Percentiles rank a stretch among this genome's conserved stretches.
Evolutionary conservation across 2,329 filamentous ascomycete genomes (phyloP).

Genomic region (Aspergillus ochraceoroseus): DNA sequence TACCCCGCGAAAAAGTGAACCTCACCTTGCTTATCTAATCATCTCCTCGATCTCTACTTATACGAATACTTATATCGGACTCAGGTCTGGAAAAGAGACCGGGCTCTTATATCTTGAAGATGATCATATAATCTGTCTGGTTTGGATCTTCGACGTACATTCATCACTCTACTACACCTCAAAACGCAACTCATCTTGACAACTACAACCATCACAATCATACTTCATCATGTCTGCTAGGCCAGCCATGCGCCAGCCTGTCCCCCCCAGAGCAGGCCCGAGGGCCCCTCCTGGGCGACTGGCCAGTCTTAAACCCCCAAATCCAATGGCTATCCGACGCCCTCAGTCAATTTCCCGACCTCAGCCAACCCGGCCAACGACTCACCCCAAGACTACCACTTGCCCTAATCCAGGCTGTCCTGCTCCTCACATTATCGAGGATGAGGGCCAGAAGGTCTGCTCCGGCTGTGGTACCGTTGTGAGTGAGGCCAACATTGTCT

Average conservation of each 20-base stretch:
- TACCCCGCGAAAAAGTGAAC: too few species aligned
- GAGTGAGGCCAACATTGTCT: conserved; percentile 81
- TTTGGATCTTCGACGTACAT: background rate
- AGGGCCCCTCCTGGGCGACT: conserved; percentile 35
- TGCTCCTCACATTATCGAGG: conserved; percentile 44
- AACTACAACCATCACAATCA: conserved; percentile 4
- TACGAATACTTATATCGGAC: too few species aligned
- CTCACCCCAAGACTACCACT: conserved; percentile 38
- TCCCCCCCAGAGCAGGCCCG: conserved; percentile 25
- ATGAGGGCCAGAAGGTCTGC: conserved; percentile 58
- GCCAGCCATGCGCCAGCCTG: conserved; percentile 33
- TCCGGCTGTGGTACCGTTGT: conserved; percentile 78
- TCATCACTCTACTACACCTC: background rate
- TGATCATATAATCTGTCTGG: conserved; percentile 1
- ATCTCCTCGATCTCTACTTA: too few species aligned
- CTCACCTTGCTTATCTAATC: too few species aligned
- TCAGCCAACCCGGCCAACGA: conserved; percentile 31
- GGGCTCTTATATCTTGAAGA: too few species aligned
- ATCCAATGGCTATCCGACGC: conserved; percentile 37
- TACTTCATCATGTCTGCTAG: conserved; percentile 30
- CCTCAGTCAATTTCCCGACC: conserved; percentile 32
- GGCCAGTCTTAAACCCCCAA: conserved; percentile 39
- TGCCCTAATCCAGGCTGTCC: conserved; percentile 46
- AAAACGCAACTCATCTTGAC: background rate
- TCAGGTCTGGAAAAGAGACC: too few species aligned